Base-by-base conservation (phyloP, 257 asterid species). In the Primulina tabacum region DNA sequence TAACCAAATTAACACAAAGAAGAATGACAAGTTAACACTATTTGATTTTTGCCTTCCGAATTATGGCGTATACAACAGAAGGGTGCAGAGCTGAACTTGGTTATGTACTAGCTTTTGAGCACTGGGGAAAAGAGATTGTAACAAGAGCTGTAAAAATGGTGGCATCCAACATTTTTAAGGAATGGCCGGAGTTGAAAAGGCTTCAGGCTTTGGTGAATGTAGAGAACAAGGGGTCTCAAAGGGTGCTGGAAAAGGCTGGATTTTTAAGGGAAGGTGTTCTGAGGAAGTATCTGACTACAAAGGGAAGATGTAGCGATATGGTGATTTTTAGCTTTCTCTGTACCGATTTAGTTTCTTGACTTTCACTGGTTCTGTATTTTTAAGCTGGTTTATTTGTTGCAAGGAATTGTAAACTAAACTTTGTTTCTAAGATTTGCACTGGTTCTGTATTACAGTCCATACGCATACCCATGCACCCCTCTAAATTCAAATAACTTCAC, bases 81-180 rank as follows among this genome's bases (percentile, higher is more conserved):
- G 53, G 73, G n/a, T 78, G 84, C 69, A 76, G 81, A 67, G 88
- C 69, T 5, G 83, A 78, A 69, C 74, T 88, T 28, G 89, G 91
- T 2, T 88, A 83, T 67, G 87, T 70, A 8, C 43, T 88, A 37
- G 83, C 85, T 1, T 55, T 62, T 18, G 73, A 82, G 62, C 76
- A 83, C n/a, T 85, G 90, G 91, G 85, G 87, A 16, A 82, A 68
- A 72, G 91, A 85, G 67, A 73, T 88, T 20, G 79, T 63, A 20
- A 82, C 87, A 1, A 61, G 56, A 29, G 91, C 84, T 8, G 79
- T 82, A 11, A 76, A 77, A 73, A 80, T 78, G 80, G 88, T 62
- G 60, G 72, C 38, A 7, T 17, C 73, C 5, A 50, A 32, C 0
- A 74, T 86, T 21, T 88, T 85, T 61, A 16, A 16, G 0, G 90